Percentiles rank a stretch among this genome's conserved stretches.
Conservation (phyloP, 257 asterid species). For the Primulina tabacum region DNA sequence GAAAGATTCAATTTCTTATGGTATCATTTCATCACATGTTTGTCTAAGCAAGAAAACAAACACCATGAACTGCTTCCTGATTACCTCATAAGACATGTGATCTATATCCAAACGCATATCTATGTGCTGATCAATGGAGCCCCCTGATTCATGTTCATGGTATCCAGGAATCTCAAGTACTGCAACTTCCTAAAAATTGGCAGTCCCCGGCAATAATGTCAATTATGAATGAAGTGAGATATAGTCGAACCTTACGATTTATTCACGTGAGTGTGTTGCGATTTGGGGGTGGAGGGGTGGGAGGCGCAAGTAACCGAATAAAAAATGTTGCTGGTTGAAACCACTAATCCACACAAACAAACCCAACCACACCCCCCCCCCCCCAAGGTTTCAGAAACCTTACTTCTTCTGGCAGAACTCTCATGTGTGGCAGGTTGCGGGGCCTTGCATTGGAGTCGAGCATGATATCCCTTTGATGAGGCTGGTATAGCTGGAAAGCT, state of each 20-base stretch:
- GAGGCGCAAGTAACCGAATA: not conserved
- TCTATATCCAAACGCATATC: constrained; percentile 51
- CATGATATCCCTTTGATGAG: not conserved
- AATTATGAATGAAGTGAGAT: not conserved
- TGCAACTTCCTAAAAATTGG: not conserved
- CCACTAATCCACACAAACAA: no score
- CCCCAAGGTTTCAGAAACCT: not conserved
- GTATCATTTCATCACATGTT: not conserved
- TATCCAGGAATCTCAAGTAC: not conserved
- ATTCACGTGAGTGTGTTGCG: not conserved
- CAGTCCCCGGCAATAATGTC: constrained; percentile 7
- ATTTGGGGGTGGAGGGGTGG: not conserved
- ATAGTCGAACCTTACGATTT: not conserved
- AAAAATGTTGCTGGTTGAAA: no score
- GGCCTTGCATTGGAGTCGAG: not conserved
- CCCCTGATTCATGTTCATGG: not conserved
- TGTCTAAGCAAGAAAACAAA: not conserved
- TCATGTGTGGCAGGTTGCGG: not conserved
- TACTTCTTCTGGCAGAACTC: not conserved
- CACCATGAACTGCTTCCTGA: not conserved
- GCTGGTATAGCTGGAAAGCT: not conserved
- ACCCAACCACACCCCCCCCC: no score
- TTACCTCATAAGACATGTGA: constrained; percentile 78
- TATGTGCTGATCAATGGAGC: not conserved
- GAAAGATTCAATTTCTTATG: not conserved